Percentiles rank a stretch among this genome's conserved stretches.
Evolutionary conservation across 2,329 filamentous ascomycete species (phyloP).

Genomic region (Botrytis deweyae): DNA sequence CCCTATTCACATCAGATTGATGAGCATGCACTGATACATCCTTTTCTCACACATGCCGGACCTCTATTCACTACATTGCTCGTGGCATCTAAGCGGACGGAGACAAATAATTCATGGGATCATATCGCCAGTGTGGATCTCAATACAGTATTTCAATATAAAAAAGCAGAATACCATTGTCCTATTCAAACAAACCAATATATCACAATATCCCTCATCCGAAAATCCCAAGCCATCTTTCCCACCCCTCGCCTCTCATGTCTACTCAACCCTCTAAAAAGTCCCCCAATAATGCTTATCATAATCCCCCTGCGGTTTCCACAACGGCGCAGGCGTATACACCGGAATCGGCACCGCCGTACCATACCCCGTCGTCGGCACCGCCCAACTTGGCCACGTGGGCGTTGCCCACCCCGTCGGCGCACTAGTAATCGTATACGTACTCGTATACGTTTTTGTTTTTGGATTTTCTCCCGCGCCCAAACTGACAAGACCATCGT

Average conservation of each 20-base stretch:
- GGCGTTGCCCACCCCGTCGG: slow-evolving; percentile 36
- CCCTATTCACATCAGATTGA: background rate
- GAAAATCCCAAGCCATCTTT: background rate
- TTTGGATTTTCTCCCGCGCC: slow-evolving; percentile 16
- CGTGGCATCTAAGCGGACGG: background rate
- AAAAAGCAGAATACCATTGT: background rate
- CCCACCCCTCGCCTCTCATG: background rate
- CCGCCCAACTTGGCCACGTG: slow-evolving; percentile 15
- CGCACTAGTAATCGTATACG: slow-evolving; percentile 37
- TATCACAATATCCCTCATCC: background rate
- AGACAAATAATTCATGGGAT: background rate
- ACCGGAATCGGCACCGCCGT: slow-evolving; percentile 35
- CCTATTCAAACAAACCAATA: background rate
- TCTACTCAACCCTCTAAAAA: background rate
- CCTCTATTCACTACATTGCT: background rate
- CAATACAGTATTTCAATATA: background rate
- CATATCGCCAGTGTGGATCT: background rate
- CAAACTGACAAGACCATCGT: slow-evolving; percentile 27
- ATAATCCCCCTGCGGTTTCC: slow-evolving; percentile 29
- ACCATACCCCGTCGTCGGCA: background rate
- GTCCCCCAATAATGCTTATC: slow-evolving; percentile 21
- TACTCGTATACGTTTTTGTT: slow-evolving; percentile 36
- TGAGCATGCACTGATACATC: background rate
- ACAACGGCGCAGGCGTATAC: slow-evolving; percentile 39
- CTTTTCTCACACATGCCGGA: background rate